These are phyloP conservation scores for Aegilops speltoides DNA, from an alignment of 176 grass and related monocot species.

Conservation along the genomic window DNA sequence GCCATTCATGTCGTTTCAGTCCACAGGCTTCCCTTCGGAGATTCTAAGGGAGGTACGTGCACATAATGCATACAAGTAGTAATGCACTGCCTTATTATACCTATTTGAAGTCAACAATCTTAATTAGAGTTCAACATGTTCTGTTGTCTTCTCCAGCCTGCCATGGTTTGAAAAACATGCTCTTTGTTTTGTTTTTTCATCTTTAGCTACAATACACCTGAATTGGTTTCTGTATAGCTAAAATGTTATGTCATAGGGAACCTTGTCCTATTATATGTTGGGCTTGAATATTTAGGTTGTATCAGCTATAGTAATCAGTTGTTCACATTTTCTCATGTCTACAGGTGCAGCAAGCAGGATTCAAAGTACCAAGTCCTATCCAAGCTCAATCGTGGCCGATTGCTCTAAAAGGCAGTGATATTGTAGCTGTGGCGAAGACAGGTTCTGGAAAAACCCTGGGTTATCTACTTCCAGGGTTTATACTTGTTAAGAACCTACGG, in stretches of 20 bases:
- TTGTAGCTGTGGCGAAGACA: constrained; percentile 90
- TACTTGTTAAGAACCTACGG: constrained; percentile 57
- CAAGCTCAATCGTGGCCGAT: constrained; percentile 98
- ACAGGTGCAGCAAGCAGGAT: constrained; percentile 71
- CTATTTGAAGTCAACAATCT: constrained; percentile 40
- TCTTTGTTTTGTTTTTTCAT: neutral
- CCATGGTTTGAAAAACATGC: neutral
- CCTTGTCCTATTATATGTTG: neutral
- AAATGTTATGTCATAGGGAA: constrained; percentile 3
- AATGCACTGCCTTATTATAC: neutral
- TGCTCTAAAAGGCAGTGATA: constrained; percentile 68
- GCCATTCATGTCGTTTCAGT: constrained; percentile 73
- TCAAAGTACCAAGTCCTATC: constrained; percentile 71
- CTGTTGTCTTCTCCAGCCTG: constrained; percentile 43
- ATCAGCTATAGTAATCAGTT: neutral
- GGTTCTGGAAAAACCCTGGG: constrained; percentile 96
- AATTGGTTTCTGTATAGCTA: neutral
- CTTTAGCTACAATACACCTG: constrained; percentile 3
- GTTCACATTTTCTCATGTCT: constrained; percentile 7
- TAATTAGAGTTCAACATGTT: constrained; percentile 26
- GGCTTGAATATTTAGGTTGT: neutral
- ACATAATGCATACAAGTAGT: neutral
- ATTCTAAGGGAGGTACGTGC: constrained; percentile 73
- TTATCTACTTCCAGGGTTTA: constrained; percentile 89
- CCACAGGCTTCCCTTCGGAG: constrained; percentile 63